Percentiles rank a stretch among this genome's conserved stretches.
Evolutionary conservation across 2,329 filamentous ascomycete genomes (phyloP).

Genomic region (Hirsutella minnesotensis): DNA sequence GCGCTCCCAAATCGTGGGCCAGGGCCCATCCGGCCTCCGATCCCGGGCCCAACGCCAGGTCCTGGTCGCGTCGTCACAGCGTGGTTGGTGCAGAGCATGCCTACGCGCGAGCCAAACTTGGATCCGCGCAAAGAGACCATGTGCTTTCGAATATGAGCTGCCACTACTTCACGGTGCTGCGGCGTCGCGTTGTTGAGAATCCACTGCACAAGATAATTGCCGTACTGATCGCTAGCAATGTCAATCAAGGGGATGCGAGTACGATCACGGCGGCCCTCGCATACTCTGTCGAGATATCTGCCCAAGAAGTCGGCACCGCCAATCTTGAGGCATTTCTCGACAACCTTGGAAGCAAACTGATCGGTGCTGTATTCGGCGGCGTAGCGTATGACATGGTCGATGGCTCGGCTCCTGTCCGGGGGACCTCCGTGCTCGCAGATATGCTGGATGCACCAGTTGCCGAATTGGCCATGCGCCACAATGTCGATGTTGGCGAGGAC

Average conservation of each 20-base stretch:
- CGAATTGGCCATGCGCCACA: slow-evolving; percentile 93
- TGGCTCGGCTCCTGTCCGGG: slow-evolving; percentile 80
- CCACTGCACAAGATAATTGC: slow-evolving; percentile 97
- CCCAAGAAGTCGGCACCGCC: slow-evolving; percentile 81
- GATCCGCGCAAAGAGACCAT: slow-evolving; percentile 98
- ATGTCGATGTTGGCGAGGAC: slow-evolving; percentile 92
- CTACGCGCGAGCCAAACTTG: slow-evolving; percentile 95
- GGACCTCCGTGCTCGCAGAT: slow-evolving; percentile 94
- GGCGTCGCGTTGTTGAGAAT: slow-evolving; percentile 79
- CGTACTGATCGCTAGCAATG: slow-evolving; percentile 96
- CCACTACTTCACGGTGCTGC: slow-evolving; percentile 87
- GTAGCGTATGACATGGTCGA: slow-evolving; percentile 90
- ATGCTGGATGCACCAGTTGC: slow-evolving; percentile 99
- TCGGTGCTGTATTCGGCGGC: slow-evolving; percentile 97
- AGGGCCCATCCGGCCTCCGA: slow-evolving; percentile 45
- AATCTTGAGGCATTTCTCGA: slow-evolving; percentile 98
- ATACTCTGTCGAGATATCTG: slow-evolving; percentile 87
- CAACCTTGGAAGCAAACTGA: slow-evolving; percentile 97
- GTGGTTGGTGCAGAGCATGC: slow-evolving; percentile 97
- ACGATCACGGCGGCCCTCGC: slow-evolving; percentile 78
- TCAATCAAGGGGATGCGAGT: slow-evolving; percentile 96
- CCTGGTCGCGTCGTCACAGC: slow-evolving; percentile 81
- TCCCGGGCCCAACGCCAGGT: slow-evolving; percentile 60
- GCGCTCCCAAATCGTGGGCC: slow-evolving; percentile 44
- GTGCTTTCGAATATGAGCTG: slow-evolving; percentile 91